Evolutionary conservation across 2,329 filamentous ascomycete species (phyloP), one percentile per base, ranked within the genome.

Genomic region (Macrophomina pseudophaseolina): DNA sequence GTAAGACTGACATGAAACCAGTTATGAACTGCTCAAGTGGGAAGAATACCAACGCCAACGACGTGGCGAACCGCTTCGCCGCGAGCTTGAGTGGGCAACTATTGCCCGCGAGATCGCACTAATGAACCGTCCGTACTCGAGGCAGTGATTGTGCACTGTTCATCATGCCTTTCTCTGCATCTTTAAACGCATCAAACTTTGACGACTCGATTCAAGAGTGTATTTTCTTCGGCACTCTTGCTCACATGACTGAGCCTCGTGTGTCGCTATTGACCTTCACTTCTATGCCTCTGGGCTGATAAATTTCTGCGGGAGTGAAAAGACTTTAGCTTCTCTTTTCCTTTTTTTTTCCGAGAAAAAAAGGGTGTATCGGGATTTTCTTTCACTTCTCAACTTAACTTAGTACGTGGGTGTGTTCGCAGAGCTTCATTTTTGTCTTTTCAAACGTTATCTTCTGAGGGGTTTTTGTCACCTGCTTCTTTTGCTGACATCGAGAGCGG

Each of bases 71-170:
- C 75, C 81, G 54, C 73, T 90, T 67, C 89, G 87, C 72, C 86
- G 94, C 70, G 94, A 97, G 74, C 83, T 98, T 35, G 95, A 98
- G 80, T 99, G 95, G 95, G 86, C 87, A 7, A 92, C 92, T 56
- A 91, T 98, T 68, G 86, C 93, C 6, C 86, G 93, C 71, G 94
- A 98, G 79, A 94, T 99, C 71, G 94, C 95, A 4, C 84, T 94
- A 33, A 96, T 99, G 93, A 99, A 99, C 76, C 90, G 91, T 73
- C 95, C 95, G 16, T 98, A 98, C 79, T 90, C 92, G 18, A 84
- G 91, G 14, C 64, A 66, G 54, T 66, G 64, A 66, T 62, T 16
- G 11, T 18, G 48, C 11, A 38, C 11, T 9, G 9, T 51, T 38
- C 52, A 6, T n/a, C 14, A 28, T 35, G 38, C 6, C 18, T 23